Evolutionary conservation across 2,329 filamentous ascomycete genomes (phyloP).

Genomic region (Knufia fluminis): DNA sequence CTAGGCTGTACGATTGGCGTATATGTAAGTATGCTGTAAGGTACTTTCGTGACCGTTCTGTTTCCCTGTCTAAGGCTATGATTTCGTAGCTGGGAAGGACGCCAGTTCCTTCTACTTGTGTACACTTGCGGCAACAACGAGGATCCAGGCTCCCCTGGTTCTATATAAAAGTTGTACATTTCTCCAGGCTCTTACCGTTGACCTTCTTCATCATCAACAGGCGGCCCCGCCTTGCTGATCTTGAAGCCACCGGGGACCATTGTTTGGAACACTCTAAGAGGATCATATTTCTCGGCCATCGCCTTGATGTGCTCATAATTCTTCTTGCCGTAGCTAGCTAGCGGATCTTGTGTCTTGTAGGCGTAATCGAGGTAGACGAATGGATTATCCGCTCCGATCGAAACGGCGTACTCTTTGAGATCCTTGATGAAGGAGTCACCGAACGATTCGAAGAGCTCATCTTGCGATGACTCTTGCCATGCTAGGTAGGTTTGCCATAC

Average conservation of each 20-base stretch:
- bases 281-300: constrained; percentile 20
- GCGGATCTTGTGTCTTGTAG: constrained; percentile 33
- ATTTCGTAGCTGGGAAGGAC: too few species aligned
- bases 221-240: constrained; percentile 7
- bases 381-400: constrained; percentile 21
- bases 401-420: constrained; percentile 25
- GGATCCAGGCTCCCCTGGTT: not conserved
- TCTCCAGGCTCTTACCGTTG: too few species aligned
- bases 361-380: constrained; percentile 40
- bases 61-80: too few species aligned
- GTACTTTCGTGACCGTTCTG: too few species aligned
- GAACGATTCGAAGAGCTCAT: constrained; percentile 23
- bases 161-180: not conserved
- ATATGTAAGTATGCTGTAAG: too few species aligned
- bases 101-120: too few species aligned
- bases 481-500: constrained; percentile 22
- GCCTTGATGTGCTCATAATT: constrained; percentile 28
- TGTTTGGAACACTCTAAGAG: constrained; percentile 24
- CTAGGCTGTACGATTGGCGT: too few species aligned
- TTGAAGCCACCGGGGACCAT: constrained; percentile 27
- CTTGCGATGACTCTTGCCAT: constrained; percentile 29
- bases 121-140: too few species aligned
- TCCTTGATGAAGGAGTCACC: constrained; percentile 25
- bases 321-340: constrained; percentile 33
- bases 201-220: not conserved